Base-by-base conservation (phyloP, 441 rosid species). In the Populus hybrid region DNA sequence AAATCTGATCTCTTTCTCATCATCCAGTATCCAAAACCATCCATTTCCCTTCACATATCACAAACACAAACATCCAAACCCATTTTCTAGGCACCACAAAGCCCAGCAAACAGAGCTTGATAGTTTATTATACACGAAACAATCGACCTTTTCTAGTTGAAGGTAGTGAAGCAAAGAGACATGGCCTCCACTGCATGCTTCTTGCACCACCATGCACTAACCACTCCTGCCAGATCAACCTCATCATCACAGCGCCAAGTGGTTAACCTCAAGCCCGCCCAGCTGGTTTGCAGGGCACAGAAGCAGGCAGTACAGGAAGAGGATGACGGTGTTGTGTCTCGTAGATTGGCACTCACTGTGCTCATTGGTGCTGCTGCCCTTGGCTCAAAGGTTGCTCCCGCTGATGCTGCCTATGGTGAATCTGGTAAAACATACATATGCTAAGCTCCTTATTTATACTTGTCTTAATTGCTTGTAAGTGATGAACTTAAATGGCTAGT, bases 371-470 rank as follows among this genome's bases (percentile, higher is more conserved):
- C 74, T 72, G 74, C 74, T 6, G 74, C 74, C 74, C 0, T 72
- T 72, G 74, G 74, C 74, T 72, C 74, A 11, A 72, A 72, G 40
- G 97, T 88, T 68, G 84, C 97, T 67, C 97, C 98, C 20, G 99
- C 99, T 18, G 97, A 89, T 71, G 99, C 99, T 10, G 98, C 99
- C 81, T 96, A 96, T 56, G 99, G 98, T 53, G 99, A 94, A 91
- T 87, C 99, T 68, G 97, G 97, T 90, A 86, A n/a, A 18, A 36
- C 50, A 9, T 56, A 56, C 63, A 45, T 45, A 0, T 4, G 7
- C 56, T 45, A 1, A 14, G 20, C 56, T 45, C 56, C 56, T 45
- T 45, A 45, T 4, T 45, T 14, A 14, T 45, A 45, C 56, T 45
- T 45, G 56, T 45, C 20, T 14, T 45, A 45, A 4, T 14, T 45